A percentile compares a stretch with the other conserved stretches of the same genome.
Evolutionary conservation across 1,284 basidiomycete species (phyloP).

Genomic region (Flammula alnicola): DNA sequence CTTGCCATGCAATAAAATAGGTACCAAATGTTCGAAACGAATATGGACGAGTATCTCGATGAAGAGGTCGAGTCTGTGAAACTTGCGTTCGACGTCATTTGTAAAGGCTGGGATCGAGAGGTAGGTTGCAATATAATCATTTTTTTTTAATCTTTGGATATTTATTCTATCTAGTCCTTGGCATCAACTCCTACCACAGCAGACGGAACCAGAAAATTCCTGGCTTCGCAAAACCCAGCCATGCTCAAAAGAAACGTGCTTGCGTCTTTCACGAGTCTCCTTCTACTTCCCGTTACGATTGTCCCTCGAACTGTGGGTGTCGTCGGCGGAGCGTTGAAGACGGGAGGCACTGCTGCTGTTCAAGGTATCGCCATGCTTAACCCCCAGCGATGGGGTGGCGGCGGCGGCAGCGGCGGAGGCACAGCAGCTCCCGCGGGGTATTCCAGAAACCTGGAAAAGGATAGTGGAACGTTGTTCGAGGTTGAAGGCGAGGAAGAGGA

Average conservation of each 20-base stretch:
- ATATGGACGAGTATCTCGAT: conserved; percentile 97
- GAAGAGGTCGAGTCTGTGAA: conserved; percentile 90
- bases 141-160: neutral
- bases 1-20: conserved; percentile 41
- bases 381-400: conserved; percentile 76
- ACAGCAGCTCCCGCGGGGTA: conserved; percentile 35
- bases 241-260: conserved; percentile 92
- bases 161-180: conserved; percentile 11
- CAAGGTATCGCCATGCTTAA: conserved; percentile 88
- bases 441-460: conserved; percentile 46
- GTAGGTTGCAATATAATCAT: conserved; percentile 40
- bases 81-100: conserved; percentile 73
- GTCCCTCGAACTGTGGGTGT: conserved; percentile 87
- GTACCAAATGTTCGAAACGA: conserved; percentile 90
- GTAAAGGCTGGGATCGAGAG: conserved; percentile 79
- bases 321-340: conserved; percentile 76
- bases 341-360: conserved; percentile 77
- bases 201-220: conserved; percentile 56
- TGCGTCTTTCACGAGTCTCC: conserved; percentile 87
- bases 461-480: conserved; percentile 64
- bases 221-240: conserved; percentile 87
- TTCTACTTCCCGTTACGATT: conserved; percentile 93
- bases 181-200: conserved; percentile 43
- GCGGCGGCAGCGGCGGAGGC: conserved; percentile 22
- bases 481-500: conserved; percentile 57